Evolutionary conservation across 208 protist species (phyloP).

Genomic region (Leishmania guyanensis): DNA sequence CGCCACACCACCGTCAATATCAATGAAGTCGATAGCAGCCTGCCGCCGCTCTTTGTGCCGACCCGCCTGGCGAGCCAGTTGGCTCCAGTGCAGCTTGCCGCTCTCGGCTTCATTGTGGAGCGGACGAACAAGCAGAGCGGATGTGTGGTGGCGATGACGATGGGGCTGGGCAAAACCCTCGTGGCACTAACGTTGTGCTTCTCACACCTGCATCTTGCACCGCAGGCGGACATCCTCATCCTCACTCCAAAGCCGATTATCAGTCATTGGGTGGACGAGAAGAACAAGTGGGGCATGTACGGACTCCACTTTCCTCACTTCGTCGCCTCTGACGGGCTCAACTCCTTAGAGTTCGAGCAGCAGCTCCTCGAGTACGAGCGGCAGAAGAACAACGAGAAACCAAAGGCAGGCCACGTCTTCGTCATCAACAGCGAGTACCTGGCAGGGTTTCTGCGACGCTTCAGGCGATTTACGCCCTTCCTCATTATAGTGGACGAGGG

Average conservation of each 20-base stretch:
- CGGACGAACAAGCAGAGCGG: constrained; percentile 61
- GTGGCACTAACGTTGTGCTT: constrained; percentile 79
- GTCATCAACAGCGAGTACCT: constrained; percentile 82
- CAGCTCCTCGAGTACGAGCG: constrained; percentile 55
- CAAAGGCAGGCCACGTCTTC: constrained; percentile 63
- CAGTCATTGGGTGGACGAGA: constrained; percentile 72
- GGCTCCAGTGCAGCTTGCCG: constrained; percentile 69
- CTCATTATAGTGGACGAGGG: constrained; percentile 90
- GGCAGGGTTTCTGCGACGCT: constrained; percentile 45
- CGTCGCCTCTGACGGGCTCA: constrained; percentile 57
- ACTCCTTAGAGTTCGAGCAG: constrained; percentile 47
- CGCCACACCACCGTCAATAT: constrained; percentile 62
- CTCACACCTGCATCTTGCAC: constrained; percentile 54
- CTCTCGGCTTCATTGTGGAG: constrained; percentile 75
- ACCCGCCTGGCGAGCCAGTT: constrained; percentile 44
- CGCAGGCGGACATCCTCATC: constrained; percentile 71
- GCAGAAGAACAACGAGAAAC: constrained; percentile 28
- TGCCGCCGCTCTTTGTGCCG: constrained; percentile 74
- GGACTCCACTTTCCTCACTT: constrained; percentile 69
- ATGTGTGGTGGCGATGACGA: constrained; percentile 84
- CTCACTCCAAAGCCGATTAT: constrained; percentile 84
- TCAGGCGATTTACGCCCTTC: constrained; percentile 54
- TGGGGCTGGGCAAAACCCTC: constrained; percentile 92
- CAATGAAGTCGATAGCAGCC: constrained; percentile 47
- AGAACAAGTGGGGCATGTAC: constrained; percentile 69